Evolutionary conservation across 139 green algal genomes (phyloP).

Genomic region (Gonium pectorale): DNA sequence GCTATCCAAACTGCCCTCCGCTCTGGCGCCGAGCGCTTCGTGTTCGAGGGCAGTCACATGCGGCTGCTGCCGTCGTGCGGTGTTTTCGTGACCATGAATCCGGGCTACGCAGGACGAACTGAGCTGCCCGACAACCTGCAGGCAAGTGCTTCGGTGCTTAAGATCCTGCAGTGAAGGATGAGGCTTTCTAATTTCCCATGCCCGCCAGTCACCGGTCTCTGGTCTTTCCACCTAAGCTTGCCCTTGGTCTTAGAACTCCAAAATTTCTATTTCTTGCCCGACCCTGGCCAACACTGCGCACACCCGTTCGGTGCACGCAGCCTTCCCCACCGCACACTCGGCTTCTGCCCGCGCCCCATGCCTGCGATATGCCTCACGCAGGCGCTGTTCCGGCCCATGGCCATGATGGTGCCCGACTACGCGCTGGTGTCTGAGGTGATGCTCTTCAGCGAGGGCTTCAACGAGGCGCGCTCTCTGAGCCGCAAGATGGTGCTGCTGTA

Average conservation of each 20-base stretch:
- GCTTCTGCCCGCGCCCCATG: no score
- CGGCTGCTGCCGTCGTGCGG: slow-evolving; percentile 70
- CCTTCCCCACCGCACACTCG: no score
- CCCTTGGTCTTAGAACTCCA: no score
- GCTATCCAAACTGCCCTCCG: slow-evolving; percentile 70
- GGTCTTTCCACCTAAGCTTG: no score
- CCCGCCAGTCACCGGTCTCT: no score
- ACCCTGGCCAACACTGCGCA: no score
- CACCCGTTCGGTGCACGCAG: no score
- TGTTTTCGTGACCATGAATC: slow-evolving; percentile 91
- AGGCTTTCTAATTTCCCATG: no score
- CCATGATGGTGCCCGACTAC: slow-evolving; percentile 92
- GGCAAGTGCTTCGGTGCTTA: slow-evolving; percentile 8
- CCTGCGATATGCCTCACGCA: slow-evolving; percentile 10
- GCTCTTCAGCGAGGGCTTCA: slow-evolving; percentile 86
- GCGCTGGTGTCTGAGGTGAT: slow-evolving; percentile 83
- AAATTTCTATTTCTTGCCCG: no score
- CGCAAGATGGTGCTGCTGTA: slow-evolving; percentile 89
- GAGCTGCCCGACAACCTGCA: slow-evolving; percentile 88
- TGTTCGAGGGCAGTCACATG: slow-evolving; percentile 80
- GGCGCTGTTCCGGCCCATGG: slow-evolving; percentile 87
- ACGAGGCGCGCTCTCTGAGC: slow-evolving; percentile 69
- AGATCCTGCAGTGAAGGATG: no score
- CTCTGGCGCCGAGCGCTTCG: slow-evolving; percentile 65
- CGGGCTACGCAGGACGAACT: slow-evolving; percentile 84